Percentiles rank a stretch among this genome's conserved stretches.
Conservation (phyloP, 1,139 yeast species). For the Lipomyces yarrowii region DNA sequence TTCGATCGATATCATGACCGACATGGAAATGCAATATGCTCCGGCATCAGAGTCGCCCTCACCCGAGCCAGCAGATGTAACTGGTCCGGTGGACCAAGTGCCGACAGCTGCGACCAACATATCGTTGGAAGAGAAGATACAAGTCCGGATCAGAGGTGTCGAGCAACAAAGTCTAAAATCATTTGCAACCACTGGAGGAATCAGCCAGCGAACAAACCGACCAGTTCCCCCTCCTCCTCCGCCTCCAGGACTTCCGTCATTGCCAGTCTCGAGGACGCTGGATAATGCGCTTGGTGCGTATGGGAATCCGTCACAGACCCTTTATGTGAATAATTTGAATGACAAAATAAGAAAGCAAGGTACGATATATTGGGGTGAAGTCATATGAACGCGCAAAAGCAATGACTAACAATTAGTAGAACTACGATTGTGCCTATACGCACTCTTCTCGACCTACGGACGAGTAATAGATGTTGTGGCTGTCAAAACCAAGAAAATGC, state of each 20-base stretch:
- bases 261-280: background rate
- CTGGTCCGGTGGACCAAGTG: background rate
- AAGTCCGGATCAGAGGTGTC: conserved; percentile 10
- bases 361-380: conserved; percentile 7
- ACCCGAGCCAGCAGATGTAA: background rate
- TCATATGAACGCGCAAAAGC: background rate
- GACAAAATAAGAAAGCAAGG: conserved; percentile 55
- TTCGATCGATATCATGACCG: background rate
- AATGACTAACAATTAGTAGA: conserved; percentile 34
- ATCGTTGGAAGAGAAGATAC: conserved; percentile 10
- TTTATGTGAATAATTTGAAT: conserved; percentile 67
- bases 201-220: conserved; percentile 14
- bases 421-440: conserved; percentile 58
- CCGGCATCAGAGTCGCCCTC: conserved; percentile 3
- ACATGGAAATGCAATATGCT: conserved; percentile 4
- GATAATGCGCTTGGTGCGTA: conserved; percentile 9
- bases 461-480: conserved; percentile 62
- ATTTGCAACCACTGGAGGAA: conserved; percentile 2
- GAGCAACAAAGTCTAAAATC: conserved; percentile 3
- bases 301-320: conserved; percentile 50
- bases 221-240: conserved; percentile 21
- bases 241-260: conserved; percentile 2
- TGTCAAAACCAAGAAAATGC: conserved; percentile 51
- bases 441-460: conserved; percentile 68
- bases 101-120: background rate